Evolutionary conservation across 2,329 filamentous ascomycete genomes (phyloP), one percentile per base, ranked within the genome.

Genomic region (Paramyrothecium roridum): DNA sequence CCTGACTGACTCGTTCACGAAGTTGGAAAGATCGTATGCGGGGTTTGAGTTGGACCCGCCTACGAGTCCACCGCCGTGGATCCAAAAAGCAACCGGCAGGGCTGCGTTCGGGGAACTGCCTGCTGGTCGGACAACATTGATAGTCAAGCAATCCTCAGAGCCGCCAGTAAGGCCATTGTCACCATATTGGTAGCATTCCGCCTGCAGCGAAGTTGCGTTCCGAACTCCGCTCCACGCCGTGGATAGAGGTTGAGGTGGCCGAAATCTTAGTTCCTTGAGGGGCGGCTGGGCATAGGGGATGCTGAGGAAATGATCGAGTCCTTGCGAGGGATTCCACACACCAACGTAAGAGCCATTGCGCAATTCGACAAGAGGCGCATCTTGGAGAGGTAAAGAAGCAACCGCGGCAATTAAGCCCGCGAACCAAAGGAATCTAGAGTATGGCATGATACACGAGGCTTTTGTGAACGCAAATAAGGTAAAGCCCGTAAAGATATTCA

Each of bases 81-180:
- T 83, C 82, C 83, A 86, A 0, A 85, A 74, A 11, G 75, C 76
- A 8, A 86, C 79, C 0, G 84, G 84, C 2, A 87, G 72, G 13
- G 68, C 74, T 2, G 67, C 65, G 8, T 63, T 61, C 30, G 67
- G 58, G 10, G 71, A 65, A 7, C 76, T 70, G 7, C 78, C 77
- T 10, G 77, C 68, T 0, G 83, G 82, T 3, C 84, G 77, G 23
- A 88, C 72, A 8, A 88, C 76, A 60, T 87, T 88, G 57, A 88
- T 69, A 48, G 81, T 84, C 4, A 88, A 73, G 58, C 85, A 88
- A 61, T 86, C 80, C 62, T 87, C 85, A 13, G 73, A 64, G 50
- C 61, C 47, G 23, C 61, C 62, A 8, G 56, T 56, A 13, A 56
- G 52, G 57, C 67, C 60, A 37, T 69, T 65, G 10, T 19, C 50